Evolutionary conservation across 768 basidiomycete species (phyloP).

Genomic region (Termitomyces sp.): DNA sequence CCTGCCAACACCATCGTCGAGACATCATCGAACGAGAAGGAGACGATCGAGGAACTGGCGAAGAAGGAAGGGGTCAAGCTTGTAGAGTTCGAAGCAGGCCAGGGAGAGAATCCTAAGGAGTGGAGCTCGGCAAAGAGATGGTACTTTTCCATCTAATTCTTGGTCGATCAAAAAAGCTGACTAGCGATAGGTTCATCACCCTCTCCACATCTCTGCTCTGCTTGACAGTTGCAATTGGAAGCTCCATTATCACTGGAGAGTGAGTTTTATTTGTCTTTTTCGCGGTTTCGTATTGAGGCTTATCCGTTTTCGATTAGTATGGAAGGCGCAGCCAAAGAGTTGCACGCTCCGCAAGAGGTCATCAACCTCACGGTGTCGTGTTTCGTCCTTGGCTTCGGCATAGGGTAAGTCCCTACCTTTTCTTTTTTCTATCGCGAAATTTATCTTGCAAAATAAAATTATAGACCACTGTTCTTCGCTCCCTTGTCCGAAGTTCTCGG

Average conservation of each 20-base stretch:
- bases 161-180: not conserved
- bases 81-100: conserved; percentile 9
- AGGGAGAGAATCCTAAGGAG: conserved; percentile 6
- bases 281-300: not conserved
- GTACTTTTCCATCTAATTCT: conserved; percentile 13
- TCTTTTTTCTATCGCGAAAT: not conserved
- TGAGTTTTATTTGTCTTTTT: conserved; percentile 14
- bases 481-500: conserved; percentile 34
- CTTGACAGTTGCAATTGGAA: conserved; percentile 30
- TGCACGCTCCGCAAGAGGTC: conserved; percentile 29
- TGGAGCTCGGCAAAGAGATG: conserved; percentile 23
- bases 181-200: conserved; percentile 25
- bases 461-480: conserved; percentile 35
- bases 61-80: conserved; percentile 2
- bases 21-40: conserved; percentile 12
- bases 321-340: conserved; percentile 23
- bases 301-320: conserved; percentile 18
- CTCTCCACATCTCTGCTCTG: conserved; percentile 28
- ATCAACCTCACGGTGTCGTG: conserved; percentile 36
- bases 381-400: conserved; percentile 37
- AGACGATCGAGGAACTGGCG: conserved; percentile 27
- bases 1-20: conserved; percentile 3
- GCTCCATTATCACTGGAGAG: conserved; percentile 36
- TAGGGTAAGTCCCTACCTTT: conserved; percentile 24
- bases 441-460: not conserved